Conservation (phyloP, 2,329 filamentous ascomycete genomes). For the Sarocladiaceae sp. region DNA sequence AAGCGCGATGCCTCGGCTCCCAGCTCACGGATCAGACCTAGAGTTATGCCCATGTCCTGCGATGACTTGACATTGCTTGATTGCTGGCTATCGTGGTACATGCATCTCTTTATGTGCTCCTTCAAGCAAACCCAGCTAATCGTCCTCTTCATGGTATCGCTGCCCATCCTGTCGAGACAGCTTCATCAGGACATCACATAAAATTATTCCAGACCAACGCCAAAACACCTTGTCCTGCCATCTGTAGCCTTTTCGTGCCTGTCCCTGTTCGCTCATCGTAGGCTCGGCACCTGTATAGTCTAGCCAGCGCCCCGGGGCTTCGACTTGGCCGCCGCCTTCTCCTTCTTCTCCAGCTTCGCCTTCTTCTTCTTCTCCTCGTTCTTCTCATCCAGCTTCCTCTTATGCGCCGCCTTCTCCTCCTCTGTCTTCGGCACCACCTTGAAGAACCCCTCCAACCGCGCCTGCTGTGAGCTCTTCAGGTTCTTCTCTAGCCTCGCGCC, state of each 20-base stretch:
- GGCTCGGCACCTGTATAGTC: too few species aligned
- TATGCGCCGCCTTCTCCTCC: conserved; percentile 74
- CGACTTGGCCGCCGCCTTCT: conserved; percentile 84
- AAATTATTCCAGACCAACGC: neutral
- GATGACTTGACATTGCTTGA: too few species aligned
- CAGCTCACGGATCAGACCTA: too few species aligned
- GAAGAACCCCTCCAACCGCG: conserved; percentile 92
- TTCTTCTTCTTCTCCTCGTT: conserved; percentile 92
- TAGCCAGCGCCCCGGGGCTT: conserved; percentile 66
- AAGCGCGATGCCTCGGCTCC: too few species aligned
- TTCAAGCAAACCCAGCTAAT: too few species aligned
- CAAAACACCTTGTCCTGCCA: conserved; percentile 6
- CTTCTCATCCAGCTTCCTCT: conserved; percentile 92
- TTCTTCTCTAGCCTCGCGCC: conserved; percentile 81
- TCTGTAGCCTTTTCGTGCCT: neutral
- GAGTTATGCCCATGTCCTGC: too few species aligned
- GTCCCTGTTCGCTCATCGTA: neutral
- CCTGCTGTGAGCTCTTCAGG: conserved; percentile 84
- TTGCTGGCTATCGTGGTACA: too few species aligned
- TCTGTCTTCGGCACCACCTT: conserved; percentile 86
- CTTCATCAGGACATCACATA: too few species aligned
- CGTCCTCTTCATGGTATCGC: too few species aligned
- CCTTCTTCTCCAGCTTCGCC: conserved; percentile 88
- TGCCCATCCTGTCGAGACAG: too few species aligned
- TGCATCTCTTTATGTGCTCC: too few species aligned